Evolutionary conservation across 2,329 filamentous ascomycete species (phyloP), one percentile per base, ranked within the genome.

Genomic region (Ceratocystis variospora): DNA sequence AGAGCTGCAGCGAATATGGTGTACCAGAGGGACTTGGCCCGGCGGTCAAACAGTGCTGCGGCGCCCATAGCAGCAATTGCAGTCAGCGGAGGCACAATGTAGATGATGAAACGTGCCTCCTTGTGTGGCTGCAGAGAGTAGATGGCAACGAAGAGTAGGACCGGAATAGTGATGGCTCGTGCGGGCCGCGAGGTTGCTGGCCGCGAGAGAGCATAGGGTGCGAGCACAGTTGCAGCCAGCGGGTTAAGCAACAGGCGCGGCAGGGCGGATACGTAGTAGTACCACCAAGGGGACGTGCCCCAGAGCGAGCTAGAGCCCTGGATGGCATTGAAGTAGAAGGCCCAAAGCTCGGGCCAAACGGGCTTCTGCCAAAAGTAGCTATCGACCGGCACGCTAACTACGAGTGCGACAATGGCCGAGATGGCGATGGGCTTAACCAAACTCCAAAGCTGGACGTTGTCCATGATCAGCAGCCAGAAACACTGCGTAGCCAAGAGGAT

Each of bases 91-190:
- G 94, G 94, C 28, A 96, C 80, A 64, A 85, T 81, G 76, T 97
- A 97, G 71, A 97, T 85, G 71, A 99, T 87, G 79, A 99, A 99
- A 19, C 94, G 88, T 74, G 91, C 88, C 77, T 99, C 94, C 74
- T 99, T 99, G 78, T 99, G 94, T 0, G 93, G 92, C 69, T 96
- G 88, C 63, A 90, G 71, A 69, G 90, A 96, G 79, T 96, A 97
- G 55, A 95, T 75, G 3, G 81, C 81, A 22, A 95, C 80, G 74
- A 92, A 99, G 37, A 82, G 75, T 1, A 95, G 70, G 8, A 83
- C 81, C 0, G 94, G 91, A 1, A 87, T 71, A 3, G 89, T 78
- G 0, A 89, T 71, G 5, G 78, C 76, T 17, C 75, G 72, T 0
- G 79, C 78, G 4, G 76, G 74, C 3, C 73, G 74, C 7, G 75